Percentiles rank a stretch among this genome's conserved stretches.
These are phyloP conservation scores for Tricladium varicosporioides DNA, from an alignment of 2,329 filamentous ascomycete genomes.

Conservation along the genomic window DNA sequence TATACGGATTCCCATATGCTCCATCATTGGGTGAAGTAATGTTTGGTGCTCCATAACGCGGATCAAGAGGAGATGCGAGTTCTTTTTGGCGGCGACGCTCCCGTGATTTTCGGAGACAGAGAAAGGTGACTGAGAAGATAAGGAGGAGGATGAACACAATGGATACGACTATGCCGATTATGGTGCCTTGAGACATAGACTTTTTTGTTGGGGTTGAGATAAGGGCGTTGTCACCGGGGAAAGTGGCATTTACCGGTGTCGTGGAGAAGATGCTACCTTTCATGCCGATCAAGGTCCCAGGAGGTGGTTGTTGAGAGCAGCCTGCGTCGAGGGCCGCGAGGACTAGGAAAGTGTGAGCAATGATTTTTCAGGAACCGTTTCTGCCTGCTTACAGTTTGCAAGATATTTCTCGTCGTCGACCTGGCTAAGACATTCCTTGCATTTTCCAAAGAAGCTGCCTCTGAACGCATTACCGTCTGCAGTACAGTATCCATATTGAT, in stretches of 20 bases:
- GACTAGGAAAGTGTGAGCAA: constrained; percentile 14
- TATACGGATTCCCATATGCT: constrained; percentile 16
- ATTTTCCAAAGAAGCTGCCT: constrained; percentile 1
- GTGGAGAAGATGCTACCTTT: constrained; percentile 27
- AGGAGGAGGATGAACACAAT: constrained; percentile 15
- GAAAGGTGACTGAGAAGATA: constrained; percentile 10
- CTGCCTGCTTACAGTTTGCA: constrained; percentile 17
- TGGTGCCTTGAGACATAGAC: constrained; percentile 16
- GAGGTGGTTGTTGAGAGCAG: constrained; percentile 25
- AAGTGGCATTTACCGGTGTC: constrained; percentile 23
- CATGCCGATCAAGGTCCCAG: constrained; percentile 22
- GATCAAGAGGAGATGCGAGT: constrained; percentile 20
- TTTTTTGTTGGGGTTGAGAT: constrained; percentile 1
- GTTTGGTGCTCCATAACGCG: constrained; percentile 24
- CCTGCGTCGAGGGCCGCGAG: constrained; percentile 27
- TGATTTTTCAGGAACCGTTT: not conserved
- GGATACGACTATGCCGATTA: constrained; percentile 29
- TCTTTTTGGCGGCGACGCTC: constrained; percentile 4
- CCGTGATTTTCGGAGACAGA: constrained; percentile 19
- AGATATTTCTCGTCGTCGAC: constrained; percentile 14
- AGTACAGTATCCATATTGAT: constrained; percentile 27
- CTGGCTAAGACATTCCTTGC: constrained; percentile 16
- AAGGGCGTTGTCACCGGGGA: constrained; percentile 8
- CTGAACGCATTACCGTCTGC: constrained; percentile 20
- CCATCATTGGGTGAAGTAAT: constrained; percentile 25